Base-by-base conservation (phyloP, 2,329 filamentous ascomycete species). In the Teratosphaeria destructans region DNA sequence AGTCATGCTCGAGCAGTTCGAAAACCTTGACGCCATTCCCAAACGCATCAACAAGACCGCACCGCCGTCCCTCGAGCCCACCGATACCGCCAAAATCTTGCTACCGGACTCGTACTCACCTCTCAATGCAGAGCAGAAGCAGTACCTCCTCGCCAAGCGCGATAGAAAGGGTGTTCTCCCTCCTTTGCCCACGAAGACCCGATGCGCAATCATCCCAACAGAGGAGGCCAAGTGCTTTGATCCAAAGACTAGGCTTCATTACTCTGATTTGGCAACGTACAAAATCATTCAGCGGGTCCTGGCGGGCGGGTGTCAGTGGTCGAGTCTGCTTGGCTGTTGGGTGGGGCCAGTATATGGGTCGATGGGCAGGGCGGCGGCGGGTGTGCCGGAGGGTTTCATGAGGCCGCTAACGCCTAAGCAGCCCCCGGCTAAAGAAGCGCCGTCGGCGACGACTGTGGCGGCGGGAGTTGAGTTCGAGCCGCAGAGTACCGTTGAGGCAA, bases 191-290 rank as follows among this genome's bases (percentile, higher is more conserved):
- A 64, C 67, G 1, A 72, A 72, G 23, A 68, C 72, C 29, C 67
- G 86, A 35, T 99, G 94, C 73, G 87, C 86, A 55, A 92, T 97
- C 70, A 96, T 90, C 1, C 35, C 68, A 2, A 58, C 58, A 3
- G 68, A 88, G 87, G 68, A 83, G 57, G 94, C 93, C 12, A 85
- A 85, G 58, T 97, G 95, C 73, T 83, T 86, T 27, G 94, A 99
- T 72, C 90, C 91, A 0, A 82, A 83, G 65, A 97, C 93, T 0
- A 89, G 89, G 0, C 80, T 97, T 16, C 84, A 86, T 0, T 99
- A 93, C 74, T 82, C 84, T 63, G 93, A 93, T 71, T 78, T 84
- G 52, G 83, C 86, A 63, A 92, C 91, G 0, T 96, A 91, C 75
- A 85, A 85, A 67, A 86, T 95, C 72, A 87, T 97, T 54, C 87